Evolutionary conservation across 2,329 filamentous ascomycete species (phyloP).

Genomic region (Exserohilum turcica): DNA sequence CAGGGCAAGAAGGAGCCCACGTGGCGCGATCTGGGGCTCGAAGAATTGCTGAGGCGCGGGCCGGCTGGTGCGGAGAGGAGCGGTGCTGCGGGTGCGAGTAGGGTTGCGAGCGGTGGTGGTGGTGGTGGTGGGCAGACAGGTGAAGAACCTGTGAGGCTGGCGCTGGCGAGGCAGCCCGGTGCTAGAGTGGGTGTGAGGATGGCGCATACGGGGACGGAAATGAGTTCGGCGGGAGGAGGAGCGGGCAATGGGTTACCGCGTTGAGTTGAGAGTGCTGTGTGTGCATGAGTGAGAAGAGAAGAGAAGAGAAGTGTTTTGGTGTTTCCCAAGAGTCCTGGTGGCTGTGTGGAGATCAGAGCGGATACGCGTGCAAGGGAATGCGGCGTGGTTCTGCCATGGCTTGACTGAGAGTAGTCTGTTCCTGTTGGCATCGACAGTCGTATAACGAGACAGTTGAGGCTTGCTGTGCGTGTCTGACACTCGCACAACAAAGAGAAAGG

Average conservation of each 20-base stretch:
- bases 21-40: conserved; percentile 80
- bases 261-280: conserved; percentile 34
- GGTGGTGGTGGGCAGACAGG: conserved; percentile 12
- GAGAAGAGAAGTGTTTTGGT: no score
- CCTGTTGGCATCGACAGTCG: no score
- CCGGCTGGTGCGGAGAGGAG: conserved; percentile 46
- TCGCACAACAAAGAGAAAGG: no score
- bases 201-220: conserved; percentile 12
- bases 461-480: no score
- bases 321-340: no score
- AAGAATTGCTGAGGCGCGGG: conserved; percentile 69
- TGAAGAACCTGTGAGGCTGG: conserved; percentile 38
- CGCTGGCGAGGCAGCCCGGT: conserved; percentile 41
- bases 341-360: no score
- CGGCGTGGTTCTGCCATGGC: no score
- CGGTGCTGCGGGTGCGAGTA: conserved; percentile 7
- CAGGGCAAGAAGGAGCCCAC: conserved; percentile 71
- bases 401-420: no score
- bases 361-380: no score
- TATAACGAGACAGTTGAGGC: no score
- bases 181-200: conserved; percentile 21
- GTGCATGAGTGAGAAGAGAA: neutral
- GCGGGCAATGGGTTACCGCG: conserved; percentile 44
- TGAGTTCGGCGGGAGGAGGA: conserved; percentile 11
- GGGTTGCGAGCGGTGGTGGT: conserved; percentile 11